Evolutionary conservation across 2,329 filamentous ascomycete species (phyloP), one percentile per base, ranked within the genome.

Genomic region (Trichocomaceae sp.): DNA sequence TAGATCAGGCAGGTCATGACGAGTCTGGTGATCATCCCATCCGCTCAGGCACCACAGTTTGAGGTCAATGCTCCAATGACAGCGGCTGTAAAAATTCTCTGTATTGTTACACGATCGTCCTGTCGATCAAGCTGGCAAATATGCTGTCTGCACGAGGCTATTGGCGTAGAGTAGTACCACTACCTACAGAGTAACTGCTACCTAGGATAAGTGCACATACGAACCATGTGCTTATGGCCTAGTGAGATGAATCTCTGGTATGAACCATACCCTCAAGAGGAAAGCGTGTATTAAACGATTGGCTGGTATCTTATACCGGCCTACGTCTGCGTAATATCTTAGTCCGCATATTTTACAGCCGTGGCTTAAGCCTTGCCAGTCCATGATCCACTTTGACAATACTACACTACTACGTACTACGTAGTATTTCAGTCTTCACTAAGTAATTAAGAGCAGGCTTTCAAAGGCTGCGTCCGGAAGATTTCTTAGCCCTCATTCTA

Each of bases 221-320:
- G n/a, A n/a, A n/a, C n/a, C n/a, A n/a, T n/a, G n/a, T n/a, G n/a
- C n/a, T n/a, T n/a, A n/a, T n/a, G n/a, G n/a, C n/a, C n/a, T n/a
- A n/a, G 23, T 26, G 23, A 26, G 35, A 39, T 39, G 35, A 39
- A 13, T 19, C 19, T 5, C n/a, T 35, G 31, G 7, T 33, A 52
- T 22, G 22, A 29, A 5, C 22, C 13, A 53, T 39, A 19, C 48
- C 26, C 10, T 13, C 42, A 26, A 20, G 9, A 23, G 44, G 37
- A 47, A 41, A 23, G 19, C 4, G 37, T n/a, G 23, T 45, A 31
- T 47, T 4, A n/a, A 48, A 52, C 35, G 17, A 52, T 56, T 52
- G 54, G 54, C 49, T 56, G 54, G 49, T 35, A 56, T 52, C 44
- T 56, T 23, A 42, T 56, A 20, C 54, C 49, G 54, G 49, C 17